A percentile compares a stretch with the other conserved stretches of the same genome.
Conservation (phyloP, 768 basidiomycete genomes). For the Amanita jacksonii region DNA sequence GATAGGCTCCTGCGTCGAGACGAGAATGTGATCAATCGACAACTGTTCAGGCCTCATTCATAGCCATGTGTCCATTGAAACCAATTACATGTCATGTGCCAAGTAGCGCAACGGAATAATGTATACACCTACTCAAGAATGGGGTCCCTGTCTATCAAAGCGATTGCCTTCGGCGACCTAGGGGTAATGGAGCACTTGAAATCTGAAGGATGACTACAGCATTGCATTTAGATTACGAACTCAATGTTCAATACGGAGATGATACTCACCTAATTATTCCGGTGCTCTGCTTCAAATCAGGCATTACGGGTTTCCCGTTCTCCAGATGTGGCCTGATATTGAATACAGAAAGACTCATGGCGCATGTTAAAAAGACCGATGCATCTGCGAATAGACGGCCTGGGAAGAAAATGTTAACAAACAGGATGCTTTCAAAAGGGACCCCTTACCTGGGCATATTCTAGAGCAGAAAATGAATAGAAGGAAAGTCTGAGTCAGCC, state of each 20-base stretch:
- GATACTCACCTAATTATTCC: constrained; percentile 39
- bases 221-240: neutral
- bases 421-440: too few species aligned
- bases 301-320: constrained; percentile 21
- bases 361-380: constrained; percentile 30
- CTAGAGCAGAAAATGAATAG: constrained; percentile 16
- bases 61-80: too few species aligned
- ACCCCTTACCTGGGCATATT: constrained; percentile 28
- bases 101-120: too few species aligned
- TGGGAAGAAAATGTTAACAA: neutral
- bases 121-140: too few species aligned
- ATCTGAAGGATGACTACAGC: constrained; percentile 18
- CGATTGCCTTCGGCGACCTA: constrained; percentile 14
- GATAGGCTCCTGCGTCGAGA: too few species aligned
- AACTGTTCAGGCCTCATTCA: too few species aligned
- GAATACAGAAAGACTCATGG: constrained; percentile 33
- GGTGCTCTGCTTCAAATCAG: constrained; percentile 30
- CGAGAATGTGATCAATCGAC: too few species aligned
- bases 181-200: constrained; percentile 21
- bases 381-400: constrained; percentile 27
- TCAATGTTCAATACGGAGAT: too few species aligned
- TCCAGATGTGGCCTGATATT: constrained; percentile 24
- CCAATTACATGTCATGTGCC: too few species aligned
- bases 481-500: neutral
- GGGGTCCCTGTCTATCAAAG: too few species aligned